phyloP scores from a whole-genome alignment of 176 grass and related monocot species.

The Oryza longistaminata region DNA sequence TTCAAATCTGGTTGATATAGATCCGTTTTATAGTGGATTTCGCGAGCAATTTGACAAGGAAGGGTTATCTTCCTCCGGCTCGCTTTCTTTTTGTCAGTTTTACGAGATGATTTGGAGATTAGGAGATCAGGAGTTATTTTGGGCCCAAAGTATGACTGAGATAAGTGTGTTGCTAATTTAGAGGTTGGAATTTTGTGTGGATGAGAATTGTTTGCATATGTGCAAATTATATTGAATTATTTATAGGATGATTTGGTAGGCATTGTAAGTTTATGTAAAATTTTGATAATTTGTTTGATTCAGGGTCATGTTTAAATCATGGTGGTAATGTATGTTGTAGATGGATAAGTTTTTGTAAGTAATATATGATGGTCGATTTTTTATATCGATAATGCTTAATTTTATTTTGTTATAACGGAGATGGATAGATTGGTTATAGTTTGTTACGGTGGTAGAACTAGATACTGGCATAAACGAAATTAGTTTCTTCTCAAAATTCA shows the following conservation, averaged over 20 bases:
- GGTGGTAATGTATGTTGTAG: no score
- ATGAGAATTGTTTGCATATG: not conserved
- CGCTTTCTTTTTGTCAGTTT: not conserved
- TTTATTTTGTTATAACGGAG: no score
- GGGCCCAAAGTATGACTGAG: not conserved
- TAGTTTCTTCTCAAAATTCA: no score
- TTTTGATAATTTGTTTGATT: not conserved
- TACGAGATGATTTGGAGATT: not conserved
- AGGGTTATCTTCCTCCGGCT: no score
- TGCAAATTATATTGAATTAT: not conserved
- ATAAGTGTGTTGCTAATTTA: not conserved
- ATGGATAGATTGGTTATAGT: no score
- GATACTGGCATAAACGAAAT: no score
- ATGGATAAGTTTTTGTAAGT: no score
- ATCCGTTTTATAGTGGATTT: no score
- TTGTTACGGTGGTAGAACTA: no score
- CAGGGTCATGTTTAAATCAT: not conserved
- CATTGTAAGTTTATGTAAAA: not conserved
- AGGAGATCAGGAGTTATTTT: not conserved
- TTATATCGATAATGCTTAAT: no score
- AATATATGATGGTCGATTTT: no score
- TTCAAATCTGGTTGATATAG: not conserved
- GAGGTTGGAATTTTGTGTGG: not conserved
- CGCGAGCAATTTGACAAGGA: no score
- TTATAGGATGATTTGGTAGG: not conserved